phyloP scores from a whole-genome alignment of 2,329 filamentous ascomycete genomes.

The Ilyonectria sp. region DNA sequence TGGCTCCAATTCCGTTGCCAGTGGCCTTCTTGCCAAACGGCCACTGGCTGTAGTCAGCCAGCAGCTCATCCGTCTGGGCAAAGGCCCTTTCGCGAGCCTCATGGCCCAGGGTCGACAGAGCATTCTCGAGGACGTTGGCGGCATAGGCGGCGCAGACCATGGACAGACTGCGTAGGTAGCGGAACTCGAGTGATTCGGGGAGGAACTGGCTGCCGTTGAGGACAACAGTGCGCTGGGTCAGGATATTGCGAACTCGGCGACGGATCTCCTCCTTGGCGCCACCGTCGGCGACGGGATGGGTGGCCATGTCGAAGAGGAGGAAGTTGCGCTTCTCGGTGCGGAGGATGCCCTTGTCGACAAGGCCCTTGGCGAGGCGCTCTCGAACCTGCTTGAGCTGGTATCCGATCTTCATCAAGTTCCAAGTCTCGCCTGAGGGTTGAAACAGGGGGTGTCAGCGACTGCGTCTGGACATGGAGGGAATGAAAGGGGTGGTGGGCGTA shows the following conservation, averaged over 20 bases:
- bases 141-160: constrained; percentile 99
- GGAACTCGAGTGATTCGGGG: constrained; percentile 94
- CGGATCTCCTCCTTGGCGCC: constrained; percentile 98
- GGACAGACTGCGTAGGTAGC: constrained; percentile 90
- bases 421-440: constrained; percentile 85
- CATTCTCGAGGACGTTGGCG: constrained; percentile 97
- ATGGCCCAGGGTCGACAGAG: constrained; percentile 92
- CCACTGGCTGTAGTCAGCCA: constrained; percentile 98
- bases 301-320: constrained; percentile 99
- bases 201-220: constrained; percentile 89
- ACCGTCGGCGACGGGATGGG: constrained; percentile 95
- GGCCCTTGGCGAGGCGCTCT: constrained; percentile 95
- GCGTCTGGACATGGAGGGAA: constrained; percentile 12
- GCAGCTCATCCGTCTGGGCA: constrained; percentile 94
- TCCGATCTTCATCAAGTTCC: constrained; percentile 99
- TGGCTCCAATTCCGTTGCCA: constrained; percentile 88
- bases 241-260: constrained; percentile 89
- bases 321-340: constrained; percentile 99
- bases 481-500: constrained; percentile 37
- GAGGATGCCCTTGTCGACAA: constrained; percentile 98
- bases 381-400: constrained; percentile 99
- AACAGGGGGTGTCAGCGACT: constrained; percentile 39
- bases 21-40: constrained; percentile 91
- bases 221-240: constrained; percentile 94
- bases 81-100: constrained; percentile 96